Conservation (phyloP, 352 stramenopile genomes). For the Pythium periplocum region DNA sequence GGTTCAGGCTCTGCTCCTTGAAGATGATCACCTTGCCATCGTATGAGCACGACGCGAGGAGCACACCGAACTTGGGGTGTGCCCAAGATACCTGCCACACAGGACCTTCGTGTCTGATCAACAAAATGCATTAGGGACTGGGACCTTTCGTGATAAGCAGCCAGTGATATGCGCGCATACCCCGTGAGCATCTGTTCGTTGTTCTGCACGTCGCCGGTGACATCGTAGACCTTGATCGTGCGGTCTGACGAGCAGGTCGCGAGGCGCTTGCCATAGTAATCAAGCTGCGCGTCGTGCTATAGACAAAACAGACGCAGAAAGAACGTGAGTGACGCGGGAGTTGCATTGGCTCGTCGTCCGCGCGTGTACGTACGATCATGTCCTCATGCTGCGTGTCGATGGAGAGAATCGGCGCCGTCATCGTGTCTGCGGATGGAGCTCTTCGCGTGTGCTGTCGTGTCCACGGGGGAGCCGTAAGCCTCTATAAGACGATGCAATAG, state of each 20-base stretch:
- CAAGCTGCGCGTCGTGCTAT: conserved; percentile 96
- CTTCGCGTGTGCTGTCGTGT: conserved; percentile 14
- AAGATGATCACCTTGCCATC: conserved; percentile 97
- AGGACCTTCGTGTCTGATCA: conserved; percentile 89
- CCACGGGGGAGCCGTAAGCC: conserved; percentile 13
- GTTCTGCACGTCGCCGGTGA: conserved; percentile 88
- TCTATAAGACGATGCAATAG: conserved; percentile 2
- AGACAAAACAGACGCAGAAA: not conserved
- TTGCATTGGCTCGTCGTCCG: too few species aligned
- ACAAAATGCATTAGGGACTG: not conserved
- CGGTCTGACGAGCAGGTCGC: conserved; percentile 97
- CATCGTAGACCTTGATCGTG: conserved; percentile 97
- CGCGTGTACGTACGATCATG: conserved; percentile 82
- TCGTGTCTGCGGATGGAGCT: conserved; percentile 21
- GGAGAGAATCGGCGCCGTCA: conserved; percentile 82
- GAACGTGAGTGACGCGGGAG: too few species aligned
- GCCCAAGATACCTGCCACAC: conserved; percentile 99
- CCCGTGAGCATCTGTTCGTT: conserved; percentile 84
- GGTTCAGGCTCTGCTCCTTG: conserved; percentile 89
- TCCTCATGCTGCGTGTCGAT: conserved; percentile 98
- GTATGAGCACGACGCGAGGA: conserved; percentile 97
- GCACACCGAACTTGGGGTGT: conserved; percentile 96
- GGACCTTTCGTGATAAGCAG: too few species aligned
- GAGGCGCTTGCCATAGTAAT: conserved; percentile 99
- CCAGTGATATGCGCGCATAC: conserved; percentile 21